These are phyloP conservation scores for Zizania latifolia DNA, from an alignment of 176 grass and related monocot genomes.

Conservation along the genomic window DNA sequence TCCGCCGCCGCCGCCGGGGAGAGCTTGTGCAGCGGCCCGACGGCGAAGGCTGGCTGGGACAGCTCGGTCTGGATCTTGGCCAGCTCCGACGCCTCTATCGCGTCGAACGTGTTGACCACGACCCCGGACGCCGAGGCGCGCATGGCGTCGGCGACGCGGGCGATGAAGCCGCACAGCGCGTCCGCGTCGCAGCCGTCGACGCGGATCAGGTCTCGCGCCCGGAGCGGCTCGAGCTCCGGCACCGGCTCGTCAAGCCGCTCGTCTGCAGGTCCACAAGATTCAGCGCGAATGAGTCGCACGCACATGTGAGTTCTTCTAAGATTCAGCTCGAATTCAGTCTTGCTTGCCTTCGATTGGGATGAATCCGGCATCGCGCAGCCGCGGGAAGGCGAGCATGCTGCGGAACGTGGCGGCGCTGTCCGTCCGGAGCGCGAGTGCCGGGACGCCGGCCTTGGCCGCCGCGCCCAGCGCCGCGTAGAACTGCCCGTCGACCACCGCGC, in stretches of 20 bases:
- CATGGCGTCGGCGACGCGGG: neutral
- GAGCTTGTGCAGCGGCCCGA: conserved; percentile 17
- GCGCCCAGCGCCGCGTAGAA: neutral
- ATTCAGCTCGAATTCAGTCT: neutral
- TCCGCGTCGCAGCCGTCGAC: neutral
- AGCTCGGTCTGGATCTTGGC: neutral
- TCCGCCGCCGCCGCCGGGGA: neutral
- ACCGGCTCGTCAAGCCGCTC: neutral
- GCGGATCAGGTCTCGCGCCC: neutral
- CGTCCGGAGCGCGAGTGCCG: conserved; percentile 1
- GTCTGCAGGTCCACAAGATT: neutral
- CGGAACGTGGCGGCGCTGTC: conserved; percentile 4
- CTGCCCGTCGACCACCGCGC: conserved; percentile 5
- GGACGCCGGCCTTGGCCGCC: neutral
- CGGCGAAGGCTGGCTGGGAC: neutral
- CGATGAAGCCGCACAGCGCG: neutral
- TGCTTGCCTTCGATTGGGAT: neutral
- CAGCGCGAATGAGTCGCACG: neutral
- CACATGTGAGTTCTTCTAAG: neutral
- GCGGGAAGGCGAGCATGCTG: neutral
- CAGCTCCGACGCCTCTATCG: conserved; percentile 8
- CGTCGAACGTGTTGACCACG: conserved; percentile 8
- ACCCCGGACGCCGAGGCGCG: neutral
- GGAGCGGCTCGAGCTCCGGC: neutral
- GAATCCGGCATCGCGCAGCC: neutral